Conservation (phyloP, 257 asterid species). For the Nicotiana sylvestris region DNA sequence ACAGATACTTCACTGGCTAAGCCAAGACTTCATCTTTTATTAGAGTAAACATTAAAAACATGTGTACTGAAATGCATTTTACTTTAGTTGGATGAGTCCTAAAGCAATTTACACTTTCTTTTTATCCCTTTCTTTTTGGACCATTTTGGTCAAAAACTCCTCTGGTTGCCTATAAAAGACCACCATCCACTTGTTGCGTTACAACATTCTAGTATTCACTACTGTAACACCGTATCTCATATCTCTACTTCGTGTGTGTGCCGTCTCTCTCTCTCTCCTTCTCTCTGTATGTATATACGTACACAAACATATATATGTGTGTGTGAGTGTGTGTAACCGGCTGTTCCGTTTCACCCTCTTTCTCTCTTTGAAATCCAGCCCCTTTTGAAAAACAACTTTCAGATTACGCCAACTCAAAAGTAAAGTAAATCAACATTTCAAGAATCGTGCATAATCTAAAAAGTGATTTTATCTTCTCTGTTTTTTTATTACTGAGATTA, state of each 20-base stretch:
- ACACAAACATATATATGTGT: neutral
- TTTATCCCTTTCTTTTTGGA: neutral
- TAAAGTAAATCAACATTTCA: neutral
- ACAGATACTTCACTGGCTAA: too few species aligned
- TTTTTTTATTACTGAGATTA: neutral
- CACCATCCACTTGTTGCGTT: neutral
- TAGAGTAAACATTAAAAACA: neutral
- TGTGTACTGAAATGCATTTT: neutral
- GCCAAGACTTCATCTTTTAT: too few species aligned
- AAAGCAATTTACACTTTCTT: neutral
- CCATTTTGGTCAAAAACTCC: neutral
- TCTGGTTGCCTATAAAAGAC: neutral
- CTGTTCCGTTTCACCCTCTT: neutral
- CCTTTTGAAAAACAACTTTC: neutral
- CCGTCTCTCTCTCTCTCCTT: neutral
- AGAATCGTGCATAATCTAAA: neutral
- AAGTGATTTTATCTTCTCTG: too few species aligned
- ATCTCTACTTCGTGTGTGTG: neutral
- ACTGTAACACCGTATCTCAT: neutral
- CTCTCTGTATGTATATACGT: neutral
- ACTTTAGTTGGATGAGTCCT: neutral
- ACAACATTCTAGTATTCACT: neutral
- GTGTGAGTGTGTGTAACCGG: neutral
- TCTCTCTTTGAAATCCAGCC: neutral
- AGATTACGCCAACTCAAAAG: neutral